Percentiles rank a stretch among this genome's conserved stretches.
These are phyloP conservation scores for Uronychia binucleata DNA, from an alignment of 73 alveolate species.

Conservation along the genomic window DNA sequence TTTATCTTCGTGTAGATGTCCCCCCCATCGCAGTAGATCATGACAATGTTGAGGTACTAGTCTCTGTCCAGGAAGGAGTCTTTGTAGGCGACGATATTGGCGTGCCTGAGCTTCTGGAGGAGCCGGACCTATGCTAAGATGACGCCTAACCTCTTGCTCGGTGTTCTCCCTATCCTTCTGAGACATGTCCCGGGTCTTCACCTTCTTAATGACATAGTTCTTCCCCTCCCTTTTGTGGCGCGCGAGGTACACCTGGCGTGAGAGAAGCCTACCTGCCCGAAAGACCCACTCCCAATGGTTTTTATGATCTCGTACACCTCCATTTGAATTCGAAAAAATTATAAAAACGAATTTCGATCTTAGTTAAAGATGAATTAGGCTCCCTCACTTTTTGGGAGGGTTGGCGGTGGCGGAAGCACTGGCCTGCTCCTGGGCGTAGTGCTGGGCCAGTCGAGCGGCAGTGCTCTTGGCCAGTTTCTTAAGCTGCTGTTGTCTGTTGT, in stretches of 20 bases:
- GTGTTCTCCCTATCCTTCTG: slow-evolving; percentile 95
- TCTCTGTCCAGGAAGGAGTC: slow-evolving; percentile 97
- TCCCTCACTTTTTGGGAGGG: not conserved
- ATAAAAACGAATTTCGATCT: not conserved
- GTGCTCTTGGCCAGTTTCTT: slow-evolving; percentile 96
- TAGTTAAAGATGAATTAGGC: not conserved
- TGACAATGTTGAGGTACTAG: slow-evolving; percentile 92
- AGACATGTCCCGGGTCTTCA: slow-evolving; percentile 94
- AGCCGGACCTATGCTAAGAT: slow-evolving; percentile 42
- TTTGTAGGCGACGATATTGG: slow-evolving; percentile 97
- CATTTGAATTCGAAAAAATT: slow-evolving; percentile 53
- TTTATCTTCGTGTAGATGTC: slow-evolving; percentile 95
- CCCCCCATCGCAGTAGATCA: slow-evolving; percentile 99
- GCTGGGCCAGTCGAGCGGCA: slow-evolving; percentile 94
- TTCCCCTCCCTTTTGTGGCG: slow-evolving; percentile 92
- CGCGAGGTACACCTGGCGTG: slow-evolving; percentile 83
- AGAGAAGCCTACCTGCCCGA: slow-evolving; percentile 68
- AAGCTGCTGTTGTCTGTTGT: slow-evolving; percentile 92
- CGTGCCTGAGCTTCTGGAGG: slow-evolving; percentile 90
- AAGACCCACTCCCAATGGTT: slow-evolving; percentile 96
- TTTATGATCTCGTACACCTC: slow-evolving; percentile 96
- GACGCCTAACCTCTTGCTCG: slow-evolving; percentile 90
- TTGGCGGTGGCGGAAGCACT: slow-evolving; percentile 10
- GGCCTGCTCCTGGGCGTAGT: slow-evolving; percentile 77
- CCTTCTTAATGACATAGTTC: slow-evolving; percentile 93